Base-by-base conservation (phyloP, 1,284 basidiomycete genomes). In the Ceratorhiza oryzae-sativae region DNA sequence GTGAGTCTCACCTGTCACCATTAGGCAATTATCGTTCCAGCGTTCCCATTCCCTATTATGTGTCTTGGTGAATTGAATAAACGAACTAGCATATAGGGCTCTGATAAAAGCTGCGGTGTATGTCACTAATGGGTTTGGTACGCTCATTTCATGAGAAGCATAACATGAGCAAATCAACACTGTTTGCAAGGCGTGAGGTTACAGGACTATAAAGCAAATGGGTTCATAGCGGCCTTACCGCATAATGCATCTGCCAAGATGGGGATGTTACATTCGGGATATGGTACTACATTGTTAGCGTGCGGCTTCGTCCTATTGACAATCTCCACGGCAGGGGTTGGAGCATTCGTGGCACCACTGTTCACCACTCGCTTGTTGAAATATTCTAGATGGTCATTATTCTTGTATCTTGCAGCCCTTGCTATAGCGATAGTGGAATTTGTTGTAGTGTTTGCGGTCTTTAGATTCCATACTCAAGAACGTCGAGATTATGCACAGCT, bases 391-490 rank as follows among this genome's bases (percentile, higher is more conserved):
- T 76, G 75, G 75, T 72, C 73, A 12, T 75, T n/a, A n/a, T n/a
- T 72, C 51, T 71, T 74, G 32, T 76, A 75, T 41, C 60, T 73
- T 25, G 71, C 71, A 12, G 49, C 74, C 0, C 36, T 72, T 36
- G 59, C 58, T 12, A 56, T 74, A 20, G 71, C 74, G 3, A 13
- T 71, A 13, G n/a, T 76, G 20, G 80, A 79, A 18, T 71, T 74
- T 4, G 18, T 75, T 3, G 6, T 75, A 25, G 72, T 82, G 2
- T 45, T 79, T 20, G 20, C 75, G 9, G 77, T 80, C 4, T 82
- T 82, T 76, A 73, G 76, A 20, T 62, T 78, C 8, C 77, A 80
- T 58, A 79, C 79, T 2, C 81, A 67, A 55, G 62, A 67, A 67
- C 48, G 62, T 67, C n/a, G n/a, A n/a, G n/a, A n/a, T n/a, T n/a